These are phyloP conservation scores for Cryptosporidium canis DNA, from an alignment of 169 alveolate genomes.

Conservation along the genomic window DNA sequence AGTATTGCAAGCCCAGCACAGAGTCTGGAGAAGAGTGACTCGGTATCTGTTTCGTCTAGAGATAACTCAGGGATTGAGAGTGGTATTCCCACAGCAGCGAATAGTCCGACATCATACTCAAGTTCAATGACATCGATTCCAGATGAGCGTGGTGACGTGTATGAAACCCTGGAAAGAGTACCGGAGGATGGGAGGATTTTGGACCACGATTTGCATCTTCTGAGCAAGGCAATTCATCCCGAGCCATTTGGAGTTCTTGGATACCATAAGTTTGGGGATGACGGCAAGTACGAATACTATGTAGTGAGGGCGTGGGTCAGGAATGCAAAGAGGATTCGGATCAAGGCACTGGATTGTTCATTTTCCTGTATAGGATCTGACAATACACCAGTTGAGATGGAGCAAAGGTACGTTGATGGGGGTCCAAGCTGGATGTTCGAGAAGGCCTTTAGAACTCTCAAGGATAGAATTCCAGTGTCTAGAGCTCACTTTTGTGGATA, in stretches of 20 bases:
- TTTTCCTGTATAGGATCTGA: conserved; percentile 40
- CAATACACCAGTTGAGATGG: conserved; percentile 66
- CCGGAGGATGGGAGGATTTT: conserved; percentile 56
- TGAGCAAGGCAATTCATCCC: conserved; percentile 55
- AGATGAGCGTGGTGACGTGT: conserved; percentile 43
- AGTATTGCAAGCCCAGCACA: conserved; percentile 7
- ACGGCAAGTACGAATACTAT: conserved; percentile 31
- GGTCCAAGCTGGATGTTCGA: conserved; percentile 47
- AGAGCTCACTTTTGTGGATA: conserved; percentile 67
- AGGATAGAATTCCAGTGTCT: not conserved
- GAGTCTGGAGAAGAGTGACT: conserved; percentile 7
- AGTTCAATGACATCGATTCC: conserved; percentile 50
- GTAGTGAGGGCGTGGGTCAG: conserved; percentile 70
- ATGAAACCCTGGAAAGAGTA: conserved; percentile 46
- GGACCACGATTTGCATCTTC: conserved; percentile 67
- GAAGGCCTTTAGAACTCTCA: conserved; percentile 44
- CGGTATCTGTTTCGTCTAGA: not conserved
- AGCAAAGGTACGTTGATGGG: conserved; percentile 30
- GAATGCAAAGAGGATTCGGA: conserved; percentile 44
- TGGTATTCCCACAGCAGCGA: conserved; percentile 68
- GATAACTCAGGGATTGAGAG: conserved; percentile 5
- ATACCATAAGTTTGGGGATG: conserved; percentile 66
- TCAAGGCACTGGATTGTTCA: conserved; percentile 35
- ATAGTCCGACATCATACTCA: conserved; percentile 67
- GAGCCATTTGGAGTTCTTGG: conserved; percentile 70